A percentile compares a stretch with the other conserved stretches of the same genome.
Evolutionary conservation across 345 rosid species (phyloP).

Genomic region (Aquilaria yunnanensis): DNA sequence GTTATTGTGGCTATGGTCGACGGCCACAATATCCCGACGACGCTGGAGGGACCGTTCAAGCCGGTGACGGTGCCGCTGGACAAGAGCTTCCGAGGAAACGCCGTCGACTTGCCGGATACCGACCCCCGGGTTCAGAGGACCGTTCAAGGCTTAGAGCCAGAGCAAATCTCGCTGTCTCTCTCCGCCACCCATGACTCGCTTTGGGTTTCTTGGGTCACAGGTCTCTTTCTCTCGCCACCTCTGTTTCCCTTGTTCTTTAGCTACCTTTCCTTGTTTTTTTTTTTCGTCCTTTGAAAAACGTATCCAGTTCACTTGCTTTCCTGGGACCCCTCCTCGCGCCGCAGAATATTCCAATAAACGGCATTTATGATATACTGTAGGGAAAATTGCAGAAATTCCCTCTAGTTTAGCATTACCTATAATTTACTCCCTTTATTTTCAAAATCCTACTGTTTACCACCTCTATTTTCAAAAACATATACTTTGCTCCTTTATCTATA

Average conservation of each 20-base stretch:
- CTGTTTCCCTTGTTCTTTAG: background rate
- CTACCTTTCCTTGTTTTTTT: background rate
- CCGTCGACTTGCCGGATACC: slow-evolving; percentile 70
- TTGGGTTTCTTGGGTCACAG: slow-evolving; percentile 95
- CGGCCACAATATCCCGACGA: slow-evolving; percentile 26
- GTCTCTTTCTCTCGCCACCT: slow-evolving; percentile 20
- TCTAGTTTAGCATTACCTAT: too few species aligned
- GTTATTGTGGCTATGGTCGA: too few species aligned
- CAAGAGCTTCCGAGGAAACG: slow-evolving; percentile 47
- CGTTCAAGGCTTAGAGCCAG: slow-evolving; percentile 43
- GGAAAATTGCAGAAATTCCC: too few species aligned
- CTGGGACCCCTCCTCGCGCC: too few species aligned
- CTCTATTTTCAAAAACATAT: too few species aligned
- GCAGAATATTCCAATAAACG: too few species aligned
- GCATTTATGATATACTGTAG: too few species aligned
- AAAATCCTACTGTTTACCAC: too few species aligned
- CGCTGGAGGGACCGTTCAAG: slow-evolving; percentile 74
- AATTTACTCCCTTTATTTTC: too few species aligned
- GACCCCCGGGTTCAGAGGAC: slow-evolving; percentile 48
- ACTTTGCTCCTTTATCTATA: too few species aligned
- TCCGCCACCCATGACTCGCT: slow-evolving; percentile 53
- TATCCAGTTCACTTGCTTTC: too few species aligned
- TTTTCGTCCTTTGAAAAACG: too few species aligned
- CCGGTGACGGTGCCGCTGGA: slow-evolving; percentile 66
- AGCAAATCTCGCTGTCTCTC: slow-evolving; percentile 77